These are phyloP conservation scores for Skeletonema grethae DNA, from an alignment of 108 stramenopile species.

Conservation along the genomic window DNA sequence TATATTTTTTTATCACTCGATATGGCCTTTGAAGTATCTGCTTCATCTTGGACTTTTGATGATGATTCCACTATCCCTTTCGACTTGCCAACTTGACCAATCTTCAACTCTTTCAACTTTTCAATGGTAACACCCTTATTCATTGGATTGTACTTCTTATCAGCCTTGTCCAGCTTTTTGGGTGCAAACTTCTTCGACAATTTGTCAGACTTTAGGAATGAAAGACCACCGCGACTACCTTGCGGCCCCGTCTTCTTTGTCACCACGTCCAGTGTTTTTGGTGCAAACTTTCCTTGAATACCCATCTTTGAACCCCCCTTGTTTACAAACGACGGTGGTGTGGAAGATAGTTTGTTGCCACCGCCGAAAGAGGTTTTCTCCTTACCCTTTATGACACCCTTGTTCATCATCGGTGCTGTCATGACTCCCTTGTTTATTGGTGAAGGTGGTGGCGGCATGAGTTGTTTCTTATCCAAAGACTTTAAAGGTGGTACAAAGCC, in stretches of 20 bases:
- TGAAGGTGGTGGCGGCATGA: background rate
- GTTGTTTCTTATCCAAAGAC: background rate
- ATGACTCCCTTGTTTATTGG: background rate
- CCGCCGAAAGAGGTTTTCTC: background rate
- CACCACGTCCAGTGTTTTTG: background rate
- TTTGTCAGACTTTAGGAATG: constrained; percentile 5
- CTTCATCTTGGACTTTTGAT: background rate
- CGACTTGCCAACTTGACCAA: background rate
- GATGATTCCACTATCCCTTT: background rate
- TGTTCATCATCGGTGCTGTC: background rate
- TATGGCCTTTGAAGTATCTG: background rate
- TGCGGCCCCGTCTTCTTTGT: background rate
- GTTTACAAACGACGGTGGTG: background rate
- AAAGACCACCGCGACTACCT: background rate
- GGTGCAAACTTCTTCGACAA: background rate
- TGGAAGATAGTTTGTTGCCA: background rate
- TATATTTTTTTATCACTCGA: background rate
- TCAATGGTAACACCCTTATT: constrained; percentile 1
- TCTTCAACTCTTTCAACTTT: background rate
- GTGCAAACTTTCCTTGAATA: background rate
- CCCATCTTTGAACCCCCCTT: background rate
- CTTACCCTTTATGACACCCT: background rate
- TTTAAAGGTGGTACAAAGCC: background rate
- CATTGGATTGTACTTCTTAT: background rate
- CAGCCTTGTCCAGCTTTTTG: too few species aligned